Base-by-base conservation (phyloP, 1,284 basidiomycete species). In the Leccinum subrobustum region DNA sequence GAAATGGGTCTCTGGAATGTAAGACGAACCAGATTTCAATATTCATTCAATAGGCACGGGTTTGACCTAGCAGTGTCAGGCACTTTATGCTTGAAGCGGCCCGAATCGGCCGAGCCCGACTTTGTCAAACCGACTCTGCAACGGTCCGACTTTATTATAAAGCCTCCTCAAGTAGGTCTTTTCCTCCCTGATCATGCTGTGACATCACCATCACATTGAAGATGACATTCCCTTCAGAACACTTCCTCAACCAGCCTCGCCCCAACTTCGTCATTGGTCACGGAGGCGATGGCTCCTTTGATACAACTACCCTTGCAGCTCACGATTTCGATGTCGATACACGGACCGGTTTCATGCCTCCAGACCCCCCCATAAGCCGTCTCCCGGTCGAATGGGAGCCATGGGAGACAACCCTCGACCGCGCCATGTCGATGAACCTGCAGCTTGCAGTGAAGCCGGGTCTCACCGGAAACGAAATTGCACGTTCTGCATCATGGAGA, bases 301-400 rank as follows among this genome's bases (percentile, higher is more conserved):
- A 95, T 73, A 93, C 90, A 4, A 87, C 91, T 11, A 95, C 93
- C 4, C 85, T 95, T 58, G 92, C 93, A 12, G 90, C 93, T 4
- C 93, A 95, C 72, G 95, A 98, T 79, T 98, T 95, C 79, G 95
- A 97, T 73, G 91, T 98, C 65, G 93, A 96, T 71, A 92, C 92
- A 2, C 81, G 88, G 23, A 94, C 94, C 0, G 96, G 96, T 0
- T 98, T 98, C 73, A 86, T 98, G 81, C 95, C 96, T 1, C 91
- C 92, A 0, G 83, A 90, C 33, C 83, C 85, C 1, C 94, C 95
- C 1, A 69, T 94, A 0, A 67, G 73, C 42, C 82, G 88, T 9
- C 81, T 98, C 1, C 82, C 84, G 0, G 66, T 63, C 1, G 74
- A 78, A 58, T 95, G 87, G 81, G 86, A 86, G 37, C 67, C 81